Conservation (phyloP, 352 stramenopile species). For the Globisporangium nagaii region DNA sequence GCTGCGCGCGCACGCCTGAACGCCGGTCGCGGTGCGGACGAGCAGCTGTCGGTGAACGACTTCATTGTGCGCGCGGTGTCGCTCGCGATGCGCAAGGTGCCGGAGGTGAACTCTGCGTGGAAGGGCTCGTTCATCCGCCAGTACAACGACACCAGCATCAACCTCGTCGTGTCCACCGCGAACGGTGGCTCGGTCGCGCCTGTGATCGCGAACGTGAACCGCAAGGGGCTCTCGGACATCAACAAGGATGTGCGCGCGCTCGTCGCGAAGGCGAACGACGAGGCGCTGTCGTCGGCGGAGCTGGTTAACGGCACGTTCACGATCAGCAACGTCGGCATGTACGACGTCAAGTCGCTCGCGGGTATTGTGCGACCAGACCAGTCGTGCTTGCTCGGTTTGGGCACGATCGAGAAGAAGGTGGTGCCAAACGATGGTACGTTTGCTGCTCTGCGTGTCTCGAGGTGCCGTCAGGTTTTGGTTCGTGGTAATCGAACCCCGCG, state of each 20-base stretch:
- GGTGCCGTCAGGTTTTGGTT: background rate
- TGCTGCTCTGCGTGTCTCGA: background rate
- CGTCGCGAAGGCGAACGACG: constrained; percentile 40
- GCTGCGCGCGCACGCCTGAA: constrained; percentile 88
- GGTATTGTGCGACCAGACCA: constrained; percentile 93
- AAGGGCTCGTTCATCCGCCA: constrained; percentile 91
- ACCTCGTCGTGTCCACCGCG: constrained; percentile 77
- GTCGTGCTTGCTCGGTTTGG: constrained; percentile 91
- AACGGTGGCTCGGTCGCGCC: constrained; percentile 93
- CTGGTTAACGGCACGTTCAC: constrained; percentile 92
- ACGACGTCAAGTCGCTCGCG: constrained; percentile 92
- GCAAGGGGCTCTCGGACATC: constrained; percentile 89
- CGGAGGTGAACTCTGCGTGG: constrained; percentile 87
- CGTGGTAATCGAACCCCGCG: background rate
- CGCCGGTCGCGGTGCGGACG: constrained; percentile 86
- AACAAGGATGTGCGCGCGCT: constrained; percentile 76
- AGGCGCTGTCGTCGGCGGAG: constrained; percentile 34
- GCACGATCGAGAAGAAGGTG: constrained; percentile 94
- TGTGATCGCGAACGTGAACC: constrained; percentile 90
- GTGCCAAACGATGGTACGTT: constrained; percentile 81
- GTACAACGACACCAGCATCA: constrained; percentile 95
- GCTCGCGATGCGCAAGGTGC: constrained; percentile 95
- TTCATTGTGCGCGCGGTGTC: constrained; percentile 96
- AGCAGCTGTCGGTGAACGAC: constrained; percentile 97
- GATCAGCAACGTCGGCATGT: constrained; percentile 96